A percentile compares a stretch with the other conserved stretches of the same genome.
phyloP scores from a whole-genome alignment of 345 rosid species.

The Anacardium occidentale region DNA sequence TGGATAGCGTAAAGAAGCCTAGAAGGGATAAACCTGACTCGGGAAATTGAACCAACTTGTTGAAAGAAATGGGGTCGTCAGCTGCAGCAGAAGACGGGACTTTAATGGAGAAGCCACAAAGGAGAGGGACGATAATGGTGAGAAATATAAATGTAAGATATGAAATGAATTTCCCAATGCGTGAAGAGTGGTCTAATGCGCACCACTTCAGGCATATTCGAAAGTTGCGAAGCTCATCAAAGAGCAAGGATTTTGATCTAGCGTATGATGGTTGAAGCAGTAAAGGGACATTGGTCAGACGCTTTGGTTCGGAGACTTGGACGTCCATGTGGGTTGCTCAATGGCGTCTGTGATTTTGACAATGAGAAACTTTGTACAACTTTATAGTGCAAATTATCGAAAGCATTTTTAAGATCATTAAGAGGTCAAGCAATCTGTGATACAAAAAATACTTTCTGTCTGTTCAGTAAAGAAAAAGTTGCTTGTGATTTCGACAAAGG shows the following conservation, averaged over 20 bases:
- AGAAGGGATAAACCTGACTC: conserved; percentile 57
- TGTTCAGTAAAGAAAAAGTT: conserved; percentile 7
- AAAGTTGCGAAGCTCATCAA: conserved; percentile 50
- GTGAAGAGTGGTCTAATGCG: conserved; percentile 66
- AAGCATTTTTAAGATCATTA: neutral
- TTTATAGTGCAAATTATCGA: neutral
- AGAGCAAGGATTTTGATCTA: conserved; percentile 36
- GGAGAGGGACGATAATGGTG: conserved; percentile 46
- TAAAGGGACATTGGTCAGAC: conserved; percentile 20
- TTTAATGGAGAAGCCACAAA: conserved; percentile 33
- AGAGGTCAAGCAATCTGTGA: conserved; percentile 17
- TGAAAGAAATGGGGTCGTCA: conserved; percentile 42
- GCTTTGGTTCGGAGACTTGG: neutral
- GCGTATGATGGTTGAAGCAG: conserved; percentile 33
- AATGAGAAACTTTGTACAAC: neutral
- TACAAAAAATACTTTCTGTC: conserved; percentile 8
- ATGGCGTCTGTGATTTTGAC: neutral
- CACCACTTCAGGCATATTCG: conserved; percentile 62
- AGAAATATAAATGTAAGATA: conserved; percentile 43
- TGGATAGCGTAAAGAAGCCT: conserved; percentile 51
- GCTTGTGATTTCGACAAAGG: conserved; percentile 12
- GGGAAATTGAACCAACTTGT: conserved; percentile 63
- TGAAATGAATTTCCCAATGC: conserved; percentile 47
- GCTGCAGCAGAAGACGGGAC: conserved; percentile 30
- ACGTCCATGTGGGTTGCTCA: conserved; percentile 6